These are phyloP conservation scores for Trametes cinnabarina DNA, from an alignment of 768 basidiomycete genomes.

Conservation along the genomic window DNA sequence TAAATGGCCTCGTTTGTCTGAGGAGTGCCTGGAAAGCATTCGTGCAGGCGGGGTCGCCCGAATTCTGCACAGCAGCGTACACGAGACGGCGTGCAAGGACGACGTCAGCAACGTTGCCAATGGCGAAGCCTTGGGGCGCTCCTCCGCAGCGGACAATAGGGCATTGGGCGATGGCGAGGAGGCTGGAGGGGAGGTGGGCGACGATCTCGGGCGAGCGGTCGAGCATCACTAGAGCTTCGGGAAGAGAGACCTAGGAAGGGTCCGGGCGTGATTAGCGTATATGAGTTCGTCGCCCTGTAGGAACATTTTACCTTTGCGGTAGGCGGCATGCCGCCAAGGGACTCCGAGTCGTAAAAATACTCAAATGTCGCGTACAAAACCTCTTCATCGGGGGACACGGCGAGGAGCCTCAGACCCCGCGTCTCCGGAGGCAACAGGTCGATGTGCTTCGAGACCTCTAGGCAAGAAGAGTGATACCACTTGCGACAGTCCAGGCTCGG, in stretches of 20 bases:
- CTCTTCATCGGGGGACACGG: slow-evolving; percentile 19
- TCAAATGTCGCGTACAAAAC: slow-evolving; percentile 1
- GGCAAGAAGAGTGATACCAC: slow-evolving; percentile 22
- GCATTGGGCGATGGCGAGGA: slow-evolving; percentile 18
- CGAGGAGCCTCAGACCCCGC: slow-evolving; percentile 19
- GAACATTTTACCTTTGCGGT: neutral
- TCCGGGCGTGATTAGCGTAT: too few relatives aligned
- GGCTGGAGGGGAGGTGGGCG: slow-evolving; percentile 17
- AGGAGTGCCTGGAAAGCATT: neutral
- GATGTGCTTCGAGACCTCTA: neutral
- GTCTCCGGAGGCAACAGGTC: neutral
- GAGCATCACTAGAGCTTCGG: slow-evolving; percentile 3
- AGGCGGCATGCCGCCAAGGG: neutral
- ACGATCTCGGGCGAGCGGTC: slow-evolving; percentile 1
- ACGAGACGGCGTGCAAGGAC: slow-evolving; percentile 21
- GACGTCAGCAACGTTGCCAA: slow-evolving; percentile 23
- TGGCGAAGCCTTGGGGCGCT: slow-evolving; percentile 8
- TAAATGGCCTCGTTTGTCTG: neutral
- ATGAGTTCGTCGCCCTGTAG: too few relatives aligned
- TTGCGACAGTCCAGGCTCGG: slow-evolving; percentile 17
- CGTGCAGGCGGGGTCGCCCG: neutral
- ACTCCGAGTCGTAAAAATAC: slow-evolving; percentile 12
- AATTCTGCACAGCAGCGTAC: slow-evolving; percentile 19
- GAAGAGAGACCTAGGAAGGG: neutral
- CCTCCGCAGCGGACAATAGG: slow-evolving; percentile 20